A percentile compares a stretch with the other conserved stretches of the same genome.
Evolutionary conservation across 768 basidiomycete genomes (phyloP).

Genomic region (Termitomyces sp.): DNA sequence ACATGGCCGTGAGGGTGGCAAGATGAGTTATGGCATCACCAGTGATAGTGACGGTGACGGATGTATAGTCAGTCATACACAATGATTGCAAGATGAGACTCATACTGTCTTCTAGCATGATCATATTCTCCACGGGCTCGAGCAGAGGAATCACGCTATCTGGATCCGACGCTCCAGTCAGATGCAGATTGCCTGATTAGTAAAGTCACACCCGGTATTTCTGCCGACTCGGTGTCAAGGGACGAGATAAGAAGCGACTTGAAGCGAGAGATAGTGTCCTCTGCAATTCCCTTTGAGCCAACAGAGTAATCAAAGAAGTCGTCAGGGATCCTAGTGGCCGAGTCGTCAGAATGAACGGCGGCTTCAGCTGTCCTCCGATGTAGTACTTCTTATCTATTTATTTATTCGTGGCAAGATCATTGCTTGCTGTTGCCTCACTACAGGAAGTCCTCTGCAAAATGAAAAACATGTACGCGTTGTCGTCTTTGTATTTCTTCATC

Average conservation of each 20-base stretch:
- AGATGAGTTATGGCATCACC: not conserved
- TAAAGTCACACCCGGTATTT: no score
- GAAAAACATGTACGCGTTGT: not conserved
- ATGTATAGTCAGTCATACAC: not conserved
- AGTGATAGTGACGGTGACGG: not conserved
- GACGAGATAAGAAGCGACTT: conserved; percentile 8
- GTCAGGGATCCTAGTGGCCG: conserved; percentile 19
- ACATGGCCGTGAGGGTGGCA: not conserved
- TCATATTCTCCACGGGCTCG: not conserved
- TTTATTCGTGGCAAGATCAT: no score
- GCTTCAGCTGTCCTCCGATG: conserved; percentile 34
- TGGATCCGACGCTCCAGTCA: not conserved
- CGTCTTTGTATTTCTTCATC: not conserved
- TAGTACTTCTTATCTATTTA: not conserved
- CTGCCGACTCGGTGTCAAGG: not conserved
- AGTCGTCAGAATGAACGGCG: conserved; percentile 39
- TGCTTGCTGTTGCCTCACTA: not conserved
- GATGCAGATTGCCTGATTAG: not conserved
- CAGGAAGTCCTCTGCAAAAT: no score
- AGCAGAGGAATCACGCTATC: not conserved
- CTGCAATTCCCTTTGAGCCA: not conserved
- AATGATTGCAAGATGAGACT: not conserved
- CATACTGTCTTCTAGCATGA: not conserved
- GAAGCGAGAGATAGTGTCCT: conserved; percentile 12
- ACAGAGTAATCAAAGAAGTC: conserved; percentile 10